Conservation (phyloP, 495 filamentous ascomycete genomes). For the Thermochaetoides thermophila region DNA sequence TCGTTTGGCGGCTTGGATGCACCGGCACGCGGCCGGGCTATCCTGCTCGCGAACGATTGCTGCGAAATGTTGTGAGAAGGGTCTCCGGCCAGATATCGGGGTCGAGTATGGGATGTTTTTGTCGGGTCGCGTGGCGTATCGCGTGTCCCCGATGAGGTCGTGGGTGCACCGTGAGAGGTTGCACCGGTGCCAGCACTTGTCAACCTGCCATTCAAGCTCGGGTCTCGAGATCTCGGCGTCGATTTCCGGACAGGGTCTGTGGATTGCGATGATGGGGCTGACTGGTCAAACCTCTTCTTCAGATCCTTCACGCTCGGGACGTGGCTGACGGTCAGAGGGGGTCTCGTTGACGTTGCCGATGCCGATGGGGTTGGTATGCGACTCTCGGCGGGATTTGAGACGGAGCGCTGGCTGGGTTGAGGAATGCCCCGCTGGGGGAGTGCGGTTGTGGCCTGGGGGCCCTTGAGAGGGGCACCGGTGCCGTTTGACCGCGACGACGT, state of each 20-base stretch:
- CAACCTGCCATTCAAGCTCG: conserved; percentile 17
- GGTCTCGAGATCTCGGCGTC: conserved; percentile 13
- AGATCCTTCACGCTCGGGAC: conserved; percentile 41
- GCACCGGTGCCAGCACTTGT: conserved; percentile 14
- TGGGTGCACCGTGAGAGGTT: conserved; percentile 20
- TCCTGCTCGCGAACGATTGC: conserved; percentile 35
- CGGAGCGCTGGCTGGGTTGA: conserved; percentile 28
- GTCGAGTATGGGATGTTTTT: conserved; percentile 14
- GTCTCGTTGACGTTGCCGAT: not conserved
- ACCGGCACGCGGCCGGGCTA: conserved; percentile 30
- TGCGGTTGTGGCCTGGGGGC: conserved; percentile 15
- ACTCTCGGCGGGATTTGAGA: conserved; percentile 35
- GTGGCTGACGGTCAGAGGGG: too few relatives aligned
- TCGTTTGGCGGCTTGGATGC: conserved; percentile 25
- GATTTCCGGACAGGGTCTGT: conserved; percentile 17
- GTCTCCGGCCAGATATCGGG: conserved; percentile 26
- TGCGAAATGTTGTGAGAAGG: conserved; percentile 32
- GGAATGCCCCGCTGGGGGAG: conserved; percentile 13
- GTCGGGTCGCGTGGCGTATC: conserved; percentile 17
- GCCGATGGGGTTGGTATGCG: conserved; percentile 6
- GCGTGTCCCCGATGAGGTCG: conserved; percentile 20
- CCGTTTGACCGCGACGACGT: conserved; percentile 22
- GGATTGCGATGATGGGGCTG: conserved; percentile 8
- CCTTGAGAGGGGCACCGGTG: conserved; percentile 24
- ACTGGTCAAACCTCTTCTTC: conserved; percentile 38